Base-by-base conservation (phyloP, 2,329 filamentous ascomycete genomes). In the Talaromyces sp. region DNA sequence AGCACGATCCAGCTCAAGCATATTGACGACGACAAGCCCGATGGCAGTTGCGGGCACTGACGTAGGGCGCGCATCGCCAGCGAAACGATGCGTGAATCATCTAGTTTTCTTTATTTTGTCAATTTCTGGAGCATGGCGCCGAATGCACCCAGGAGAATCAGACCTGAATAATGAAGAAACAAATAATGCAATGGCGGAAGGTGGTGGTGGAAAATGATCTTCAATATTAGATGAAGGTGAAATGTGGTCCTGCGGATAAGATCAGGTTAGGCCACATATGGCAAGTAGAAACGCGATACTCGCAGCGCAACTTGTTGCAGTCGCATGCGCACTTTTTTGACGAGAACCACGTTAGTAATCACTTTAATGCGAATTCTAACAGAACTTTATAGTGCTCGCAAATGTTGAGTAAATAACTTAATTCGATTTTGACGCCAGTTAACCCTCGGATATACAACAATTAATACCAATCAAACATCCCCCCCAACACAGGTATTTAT, bases 11-110 rank as follows among this genome's bases (percentile, higher is more conserved):
- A 73, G 62, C 68, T 64, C 66, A 69, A 65, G 67, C 72, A 74
- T 69, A 66, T 63, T 67, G 66, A 66, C 65, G 66, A 66, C 65
- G 62, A 66, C 62, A 67, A 65, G 67, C 68, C 64, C 67, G 55
- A 43, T 56, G 67, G 70, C 74, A 75, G 73, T 64, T 67, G 69
- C 63, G 63, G 70, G 66, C 68, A 70, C 67, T 70, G 68, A 69
- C 74, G 75, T 75, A 70, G 72, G 71, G 70, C 71, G 69, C 69
- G 72, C 75, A 77, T 77, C 69, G 72, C 72, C 67, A 65, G 64
- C 66, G 65, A 62, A n/a, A 38, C 14, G 53, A 59, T 56, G 51
- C 51, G 60, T 53, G 48, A 56, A 62, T 62, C 60, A 62, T 62
- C 24, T 29, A 26, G 38, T 31, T 56, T 26, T 41, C 5, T 43